Conservation (phyloP, 2,329 filamentous ascomycete genomes). For the Orbilia javanica region DNA sequence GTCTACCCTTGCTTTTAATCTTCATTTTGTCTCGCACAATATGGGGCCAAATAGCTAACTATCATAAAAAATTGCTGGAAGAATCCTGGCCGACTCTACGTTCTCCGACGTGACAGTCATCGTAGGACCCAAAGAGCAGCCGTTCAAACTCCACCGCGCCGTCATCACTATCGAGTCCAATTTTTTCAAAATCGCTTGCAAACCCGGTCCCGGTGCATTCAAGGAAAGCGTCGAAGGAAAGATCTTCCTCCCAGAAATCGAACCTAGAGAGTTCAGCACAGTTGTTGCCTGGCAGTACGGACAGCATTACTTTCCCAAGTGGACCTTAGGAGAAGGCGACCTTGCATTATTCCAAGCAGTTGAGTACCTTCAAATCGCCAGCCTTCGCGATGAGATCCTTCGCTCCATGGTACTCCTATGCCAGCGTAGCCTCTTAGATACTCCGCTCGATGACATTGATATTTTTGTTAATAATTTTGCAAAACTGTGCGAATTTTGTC, state of each 20-base stretch:
- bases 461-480: background rate
- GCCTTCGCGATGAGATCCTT: background rate
- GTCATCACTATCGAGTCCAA: background rate
- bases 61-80: too few relatives aligned
- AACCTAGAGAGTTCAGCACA: background rate
- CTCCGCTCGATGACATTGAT: too few relatives aligned
- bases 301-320: background rate
- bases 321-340: background rate
- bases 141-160: background rate
- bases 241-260: background rate
- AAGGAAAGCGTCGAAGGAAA: background rate
- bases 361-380: background rate
- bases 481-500: background rate
- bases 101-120: slow-evolving; percentile 7
- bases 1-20: too few relatives aligned
- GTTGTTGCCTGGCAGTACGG: slow-evolving; percentile 8
- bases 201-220: background rate
- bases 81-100: background rate
- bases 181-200: slow-evolving; percentile 10
- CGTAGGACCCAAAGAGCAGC: background rate
- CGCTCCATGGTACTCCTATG: too few relatives aligned
- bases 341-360: background rate
- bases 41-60: too few relatives aligned
- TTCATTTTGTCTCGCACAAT: too few relatives aligned
- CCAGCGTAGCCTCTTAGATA: too few relatives aligned